Evolutionary conservation across 768 basidiomycete genomes (phyloP).

Genomic region (Lactarius indigo): DNA sequence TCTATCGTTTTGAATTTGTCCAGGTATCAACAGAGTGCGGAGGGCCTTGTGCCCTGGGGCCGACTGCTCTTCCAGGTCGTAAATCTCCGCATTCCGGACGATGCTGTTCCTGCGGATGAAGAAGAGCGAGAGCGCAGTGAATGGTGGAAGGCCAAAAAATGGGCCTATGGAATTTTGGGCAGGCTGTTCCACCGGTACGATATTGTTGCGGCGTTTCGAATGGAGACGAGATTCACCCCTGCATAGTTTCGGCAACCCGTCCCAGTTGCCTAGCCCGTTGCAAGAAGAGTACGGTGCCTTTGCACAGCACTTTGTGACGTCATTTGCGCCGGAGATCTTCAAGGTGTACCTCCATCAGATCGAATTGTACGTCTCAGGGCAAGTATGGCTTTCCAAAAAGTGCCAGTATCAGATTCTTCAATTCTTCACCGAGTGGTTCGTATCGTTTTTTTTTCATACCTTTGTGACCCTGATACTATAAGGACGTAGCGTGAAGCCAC

Average conservation of each 20-base stretch:
- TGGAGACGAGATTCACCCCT: not conserved
- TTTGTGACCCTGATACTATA: slow-evolving; percentile 1
- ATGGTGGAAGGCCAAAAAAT: slow-evolving; percentile 94
- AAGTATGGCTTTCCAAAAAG: slow-evolving; percentile 78
- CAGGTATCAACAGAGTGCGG: slow-evolving; percentile 66
- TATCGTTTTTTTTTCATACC: slow-evolving; percentile 9
- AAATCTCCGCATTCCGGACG: slow-evolving; percentile 63
- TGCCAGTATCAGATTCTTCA: slow-evolving; percentile 80
- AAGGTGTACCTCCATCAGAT: slow-evolving; percentile 71
- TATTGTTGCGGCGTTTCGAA: not conserved
- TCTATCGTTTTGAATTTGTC: slow-evolving; percentile 74
- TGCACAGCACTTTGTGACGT: slow-evolving; percentile 69
- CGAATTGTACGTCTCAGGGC: slow-evolving; percentile 67
- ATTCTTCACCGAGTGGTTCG: slow-evolving; percentile 87
- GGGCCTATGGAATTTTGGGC: slow-evolving; percentile 82
- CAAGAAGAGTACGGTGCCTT: slow-evolving; percentile 67
- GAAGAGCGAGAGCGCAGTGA: slow-evolving; percentile 74
- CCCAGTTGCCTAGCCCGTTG: slow-evolving; percentile 73
- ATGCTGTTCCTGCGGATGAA: slow-evolving; percentile 63
- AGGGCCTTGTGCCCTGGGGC: slow-evolving; percentile 85
- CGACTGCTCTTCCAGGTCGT: slow-evolving; percentile 76
- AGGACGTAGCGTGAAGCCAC: slow-evolving; percentile 74
- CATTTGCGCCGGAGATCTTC: slow-evolving; percentile 85
- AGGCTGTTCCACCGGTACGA: slow-evolving; percentile 69
- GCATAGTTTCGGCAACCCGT: slow-evolving; percentile 77